Percentiles rank a stretch among this genome's conserved stretches.
phyloP scores from a whole-genome alignment of 805 yeast species.

The Blastobotrys peoriensis region DNA sequence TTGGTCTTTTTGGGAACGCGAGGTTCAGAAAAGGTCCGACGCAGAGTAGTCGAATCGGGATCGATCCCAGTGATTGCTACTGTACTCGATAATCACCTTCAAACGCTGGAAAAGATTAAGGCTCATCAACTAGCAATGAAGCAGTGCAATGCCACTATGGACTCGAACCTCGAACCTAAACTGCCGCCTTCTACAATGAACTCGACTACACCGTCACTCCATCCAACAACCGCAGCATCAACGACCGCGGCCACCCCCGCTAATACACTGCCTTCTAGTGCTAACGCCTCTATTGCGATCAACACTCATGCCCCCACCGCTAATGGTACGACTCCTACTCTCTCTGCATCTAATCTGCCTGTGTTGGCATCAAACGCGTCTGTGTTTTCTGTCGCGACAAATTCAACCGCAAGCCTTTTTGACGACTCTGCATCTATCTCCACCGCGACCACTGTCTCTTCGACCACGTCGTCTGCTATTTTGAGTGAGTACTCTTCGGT shows the following conservation, averaged over 20 bases:
- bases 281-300: conserved; percentile 4
- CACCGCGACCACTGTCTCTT: neutral
- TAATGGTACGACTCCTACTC: neutral
- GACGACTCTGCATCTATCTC: neutral
- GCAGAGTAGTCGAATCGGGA: conserved; percentile 86
- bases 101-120: neutral
- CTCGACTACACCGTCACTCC: conserved; percentile 1
- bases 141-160: neutral
- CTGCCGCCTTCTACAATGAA: neutral
- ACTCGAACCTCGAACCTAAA: neutral
- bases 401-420: neutral
- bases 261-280: conserved; percentile 1
- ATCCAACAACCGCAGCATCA: conserved; percentile 3
- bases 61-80: conserved; percentile 88
- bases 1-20: conserved; percentile 85
- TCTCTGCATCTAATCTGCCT: neutral
- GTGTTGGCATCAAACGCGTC: neutral
- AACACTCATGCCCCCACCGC: neutral
- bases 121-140: conserved; percentile 1
- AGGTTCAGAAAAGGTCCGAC: conserved; percentile 81
- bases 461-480: neutral
- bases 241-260: conserved; percentile 2
- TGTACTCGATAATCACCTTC: conserved; percentile 76
- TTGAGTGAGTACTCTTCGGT: neutral
- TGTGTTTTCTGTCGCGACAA: neutral